Evolutionary conservation across 257 asterid species (phyloP).

Genomic region (Knoxia roxburghii): DNA sequence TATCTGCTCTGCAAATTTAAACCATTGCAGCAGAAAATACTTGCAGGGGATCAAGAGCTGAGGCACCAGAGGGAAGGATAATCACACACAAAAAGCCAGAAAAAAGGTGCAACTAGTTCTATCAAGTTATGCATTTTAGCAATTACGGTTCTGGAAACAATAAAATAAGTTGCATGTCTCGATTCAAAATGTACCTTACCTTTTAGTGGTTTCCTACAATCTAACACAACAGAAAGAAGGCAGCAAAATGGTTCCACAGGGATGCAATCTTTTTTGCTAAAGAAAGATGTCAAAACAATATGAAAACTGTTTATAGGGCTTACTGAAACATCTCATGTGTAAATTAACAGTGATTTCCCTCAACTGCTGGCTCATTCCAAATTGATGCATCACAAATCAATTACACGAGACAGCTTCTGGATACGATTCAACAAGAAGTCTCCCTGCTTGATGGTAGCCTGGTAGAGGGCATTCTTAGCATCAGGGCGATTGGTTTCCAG

Average conservation of each 20-base stretch:
- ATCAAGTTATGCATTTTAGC: not conserved
- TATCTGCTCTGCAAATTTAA: no score
- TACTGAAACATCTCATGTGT: not conserved
- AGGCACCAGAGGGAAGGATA: no score
- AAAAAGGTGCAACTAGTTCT: no score
- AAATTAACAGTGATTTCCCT: not conserved
- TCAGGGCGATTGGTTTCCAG: slow-evolving; percentile 91
- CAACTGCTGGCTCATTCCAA: not conserved
- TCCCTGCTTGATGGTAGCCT: slow-evolving; percentile 88
- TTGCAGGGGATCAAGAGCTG: no score
- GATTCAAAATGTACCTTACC: not conserved
- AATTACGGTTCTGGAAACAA: not conserved
- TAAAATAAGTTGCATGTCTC: no score
- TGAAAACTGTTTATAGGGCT: not conserved
- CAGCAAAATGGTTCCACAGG: no score
- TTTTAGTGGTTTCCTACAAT: not conserved
- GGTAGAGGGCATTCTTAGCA: slow-evolving; percentile 89
- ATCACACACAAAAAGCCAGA: no score
- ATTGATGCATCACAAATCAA: slow-evolving; percentile 57
- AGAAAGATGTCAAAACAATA: no score
- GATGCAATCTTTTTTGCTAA: no score
- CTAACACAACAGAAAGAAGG: not conserved
- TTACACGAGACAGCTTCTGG: slow-evolving; percentile 90
- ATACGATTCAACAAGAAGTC: slow-evolving; percentile 88
- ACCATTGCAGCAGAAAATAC: no score